Evolutionary conservation across 768 basidiomycete species (phyloP).

Genomic region (Rhizopogon sp.): DNA sequence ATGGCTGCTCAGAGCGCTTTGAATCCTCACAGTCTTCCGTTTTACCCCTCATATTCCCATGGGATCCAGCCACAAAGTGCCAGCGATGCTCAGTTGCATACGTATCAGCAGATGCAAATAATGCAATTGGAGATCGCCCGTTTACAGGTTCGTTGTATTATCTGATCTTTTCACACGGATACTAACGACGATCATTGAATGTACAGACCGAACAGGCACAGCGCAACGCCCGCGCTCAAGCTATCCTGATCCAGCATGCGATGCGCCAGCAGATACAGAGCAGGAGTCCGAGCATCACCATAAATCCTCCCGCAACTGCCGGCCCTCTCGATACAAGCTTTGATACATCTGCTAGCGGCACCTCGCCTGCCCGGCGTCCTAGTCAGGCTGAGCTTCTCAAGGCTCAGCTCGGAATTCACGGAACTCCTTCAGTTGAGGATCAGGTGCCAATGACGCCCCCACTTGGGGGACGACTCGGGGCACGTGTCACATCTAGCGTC

Average conservation of each 20-base stretch:
- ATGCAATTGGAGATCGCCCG: conserved; percentile 80
- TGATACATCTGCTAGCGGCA: conserved; percentile 52
- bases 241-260: conserved; percentile 60
- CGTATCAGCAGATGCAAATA: conserved; percentile 73
- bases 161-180: conserved; percentile 1
- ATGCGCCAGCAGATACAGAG: conserved; percentile 44
- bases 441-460: conserved; percentile 79
- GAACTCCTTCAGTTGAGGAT: conserved; percentile 36
- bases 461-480: conserved; percentile 71
- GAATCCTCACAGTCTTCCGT: conserved; percentile 47
- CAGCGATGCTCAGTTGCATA: conserved; percentile 49
- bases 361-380: conserved; percentile 59
- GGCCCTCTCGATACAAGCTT: conserved; percentile 61
- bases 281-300: conserved; percentile 43
- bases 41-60: conserved; percentile 38
- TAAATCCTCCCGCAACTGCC: conserved; percentile 66
- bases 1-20: conserved; percentile 46
- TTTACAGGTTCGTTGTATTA: conserved; percentile 56
- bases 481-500: conserved; percentile 44
- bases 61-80: conserved; percentile 35
- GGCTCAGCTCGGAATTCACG: conserved; percentile 47
- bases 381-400: conserved; percentile 65
- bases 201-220: conserved; percentile 63
- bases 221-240: conserved; percentile 56
- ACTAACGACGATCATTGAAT: conserved; percentile 6